Evolutionary conservation across 2,329 filamentous ascomycete species (phyloP), one percentile per base, ranked within the genome.

Genomic region (Neurospora sp.): DNA sequence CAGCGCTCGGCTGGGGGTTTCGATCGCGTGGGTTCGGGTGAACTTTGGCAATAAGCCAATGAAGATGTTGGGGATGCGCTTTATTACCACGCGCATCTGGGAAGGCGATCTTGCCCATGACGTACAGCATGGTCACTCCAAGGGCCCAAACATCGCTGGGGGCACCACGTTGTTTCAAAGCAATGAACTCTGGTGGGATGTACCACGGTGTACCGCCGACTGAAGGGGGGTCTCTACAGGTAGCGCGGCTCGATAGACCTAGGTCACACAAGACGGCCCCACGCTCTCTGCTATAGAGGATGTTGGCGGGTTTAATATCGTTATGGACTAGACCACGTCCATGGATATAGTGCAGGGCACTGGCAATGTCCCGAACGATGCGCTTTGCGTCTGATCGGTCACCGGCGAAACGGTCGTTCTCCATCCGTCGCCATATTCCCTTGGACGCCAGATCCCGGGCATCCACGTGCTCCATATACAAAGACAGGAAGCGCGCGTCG

Each of bases 391-490:
- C 86, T 5, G 78, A 76, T 6, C 82, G 81, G 66, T 77, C 78
- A 62, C 87, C 87, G 12, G 79, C 76, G 70, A 89, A 89, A 68
- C 82, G 78, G 71, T 87, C 84, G 23, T 80, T 83, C 15, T 77
- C 73, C 23, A 77, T 78, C 69, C 79, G 81, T 33, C 86, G 83
- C 86, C 86, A 88, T 8, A 82, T 79, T 46, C 81, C 80, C 67
- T 80, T 78, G 38, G 82, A 81, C 0, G 84, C 82, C 43, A 89
- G 79, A 72, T 88, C 86, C 65, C 82, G 82, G 12, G 84, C 86
- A 68, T 87, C 84, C 4, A 88, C 82, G 71, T 88, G 85, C 75
- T 88, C 86, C 86, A 89, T 88, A 74, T 88, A 88, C 10, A 88
- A 77, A 2, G 86, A 87, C 43, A 89, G 77, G 74, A 86, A 87